Conservation (phyloP, 352 stramenopile genomes). For the Pythium oligandrum region DNA sequence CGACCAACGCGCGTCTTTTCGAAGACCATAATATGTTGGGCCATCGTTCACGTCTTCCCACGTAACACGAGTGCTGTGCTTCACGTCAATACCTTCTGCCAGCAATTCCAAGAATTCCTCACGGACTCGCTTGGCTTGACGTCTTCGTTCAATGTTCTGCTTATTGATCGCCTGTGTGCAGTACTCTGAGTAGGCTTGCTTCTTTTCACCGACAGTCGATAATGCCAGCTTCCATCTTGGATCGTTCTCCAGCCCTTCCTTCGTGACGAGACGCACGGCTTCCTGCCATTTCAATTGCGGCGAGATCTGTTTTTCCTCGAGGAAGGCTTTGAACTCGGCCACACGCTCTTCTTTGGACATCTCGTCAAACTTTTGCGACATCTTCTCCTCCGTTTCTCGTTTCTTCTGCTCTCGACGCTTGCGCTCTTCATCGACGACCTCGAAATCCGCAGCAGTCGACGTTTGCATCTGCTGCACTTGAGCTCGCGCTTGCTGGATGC, state of each 20-base stretch:
- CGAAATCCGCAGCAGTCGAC: constrained; percentile 13
- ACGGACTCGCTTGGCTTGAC: constrained; percentile 61
- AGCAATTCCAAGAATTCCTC: constrained; percentile 80
- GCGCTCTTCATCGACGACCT: constrained; percentile 18
- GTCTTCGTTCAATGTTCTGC: constrained; percentile 58
- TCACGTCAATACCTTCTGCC: constrained; percentile 33
- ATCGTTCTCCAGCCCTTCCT: constrained; percentile 51
- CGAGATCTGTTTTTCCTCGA: constrained; percentile 63
- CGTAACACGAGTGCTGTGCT: constrained; percentile 13
- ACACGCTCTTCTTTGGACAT: constrained; percentile 53
- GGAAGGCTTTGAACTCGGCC: constrained; percentile 61
- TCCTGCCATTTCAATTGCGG: constrained; percentile 75
- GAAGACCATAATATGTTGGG: constrained; percentile 47
- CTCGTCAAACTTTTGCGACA: constrained; percentile 33
- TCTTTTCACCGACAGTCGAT: constrained; percentile 69
- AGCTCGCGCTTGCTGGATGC: constrained; percentile 66
- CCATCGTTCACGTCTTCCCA: constrained; percentile 52
- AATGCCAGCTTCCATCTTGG: constrained; percentile 66
- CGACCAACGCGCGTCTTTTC: constrained; percentile 59
- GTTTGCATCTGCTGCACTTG: constrained; percentile 67
- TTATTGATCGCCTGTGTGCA: constrained; percentile 70
- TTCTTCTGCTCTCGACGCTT: constrained; percentile 37
- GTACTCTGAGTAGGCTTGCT: constrained; percentile 81
- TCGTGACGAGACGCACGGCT: constrained; percentile 49
- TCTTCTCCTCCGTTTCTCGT: constrained; percentile 37